phyloP scores from a whole-genome alignment of 2,329 filamentous ascomycete genomes.

The Fusarium sp. region DNA sequence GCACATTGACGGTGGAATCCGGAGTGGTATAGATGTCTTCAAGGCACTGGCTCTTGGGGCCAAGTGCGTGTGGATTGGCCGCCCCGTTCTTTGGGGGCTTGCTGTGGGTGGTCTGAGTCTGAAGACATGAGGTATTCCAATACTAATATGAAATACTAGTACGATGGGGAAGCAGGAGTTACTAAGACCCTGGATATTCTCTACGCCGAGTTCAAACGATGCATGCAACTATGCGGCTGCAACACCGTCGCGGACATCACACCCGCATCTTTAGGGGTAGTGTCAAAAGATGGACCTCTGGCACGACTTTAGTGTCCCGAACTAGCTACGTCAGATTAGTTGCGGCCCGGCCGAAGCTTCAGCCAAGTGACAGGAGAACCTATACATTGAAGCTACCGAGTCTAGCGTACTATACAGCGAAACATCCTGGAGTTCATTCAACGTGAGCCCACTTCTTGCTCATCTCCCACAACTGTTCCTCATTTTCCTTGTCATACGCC shows the following conservation, averaged over 20 bases:
- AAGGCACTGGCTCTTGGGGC: conserved; percentile 18
- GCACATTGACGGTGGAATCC: conserved; percentile 12
- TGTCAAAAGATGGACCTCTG: conserved; percentile 5
- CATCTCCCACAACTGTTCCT: neutral
- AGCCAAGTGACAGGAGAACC: no score
- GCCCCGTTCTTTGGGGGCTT: neutral
- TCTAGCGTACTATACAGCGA: no score
- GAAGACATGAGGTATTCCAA: no score
- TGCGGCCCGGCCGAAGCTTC: no score
- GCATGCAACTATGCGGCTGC: conserved; percentile 19
- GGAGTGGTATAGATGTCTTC: conserved; percentile 14
- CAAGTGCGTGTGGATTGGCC: conserved; percentile 10
- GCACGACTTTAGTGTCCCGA: conserved; percentile 3
- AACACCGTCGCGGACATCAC: conserved; percentile 10
- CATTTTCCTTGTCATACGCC: neutral
- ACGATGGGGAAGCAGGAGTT: conserved; percentile 17
- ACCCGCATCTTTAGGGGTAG: neutral
- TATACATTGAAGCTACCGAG: no score
- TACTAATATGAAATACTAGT: neutral
- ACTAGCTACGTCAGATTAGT: no score
- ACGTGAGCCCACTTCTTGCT: neutral
- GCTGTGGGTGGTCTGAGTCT: neutral
- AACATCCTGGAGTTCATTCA: neutral
- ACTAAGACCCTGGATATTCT: conserved; percentile 8
- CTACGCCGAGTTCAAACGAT: conserved; percentile 15